Evolutionary conservation across 2,329 filamentous ascomycete genomes (phyloP).

Genomic region (Fusarium sp.): DNA sequence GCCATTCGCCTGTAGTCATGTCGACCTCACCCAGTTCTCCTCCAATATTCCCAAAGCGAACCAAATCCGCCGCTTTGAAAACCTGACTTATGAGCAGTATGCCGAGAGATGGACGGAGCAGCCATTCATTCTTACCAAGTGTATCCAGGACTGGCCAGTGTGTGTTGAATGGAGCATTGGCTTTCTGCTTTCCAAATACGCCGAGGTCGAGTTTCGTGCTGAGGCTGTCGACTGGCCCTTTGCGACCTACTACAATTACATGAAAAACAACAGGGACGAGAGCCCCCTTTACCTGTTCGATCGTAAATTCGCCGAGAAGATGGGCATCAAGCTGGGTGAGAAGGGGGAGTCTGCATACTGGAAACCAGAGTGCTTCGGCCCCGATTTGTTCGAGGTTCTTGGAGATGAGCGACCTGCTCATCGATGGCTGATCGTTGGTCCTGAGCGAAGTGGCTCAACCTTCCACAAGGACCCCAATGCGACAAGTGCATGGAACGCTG

Average conservation of each 20-base stretch:
- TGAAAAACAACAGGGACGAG: slow-evolving; percentile 83
- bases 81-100: slow-evolving; percentile 79
- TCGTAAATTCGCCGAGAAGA: slow-evolving; percentile 86
- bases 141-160: slow-evolving; percentile 84
- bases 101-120: slow-evolving; percentile 77
- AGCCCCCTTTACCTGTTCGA: slow-evolving; percentile 95
- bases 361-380: slow-evolving; percentile 84
- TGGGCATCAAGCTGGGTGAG: slow-evolving; percentile 72
- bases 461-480: slow-evolving; percentile 88
- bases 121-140: slow-evolving; percentile 87
- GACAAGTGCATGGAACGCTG: slow-evolving; percentile 91
- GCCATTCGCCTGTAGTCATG: slow-evolving; percentile 88
- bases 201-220: slow-evolving; percentile 78
- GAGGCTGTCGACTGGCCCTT: slow-evolving; percentile 95
- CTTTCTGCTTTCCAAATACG: slow-evolving; percentile 72
- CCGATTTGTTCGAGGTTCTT: slow-evolving; percentile 85
- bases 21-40: slow-evolving; percentile 73
- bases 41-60: slow-evolving; percentile 78
- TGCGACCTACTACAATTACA: slow-evolving; percentile 82
- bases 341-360: slow-evolving; percentile 71
- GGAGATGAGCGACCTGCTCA: slow-evolving; percentile 83
- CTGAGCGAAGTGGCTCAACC: slow-evolving; percentile 86
- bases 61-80: slow-evolving; percentile 74
- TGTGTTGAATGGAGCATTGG: slow-evolving; percentile 79
- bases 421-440: slow-evolving; percentile 92